Evolutionary conservation across 1,284 basidiomycete species (phyloP).

Genomic region (Pascua sp.): DNA sequence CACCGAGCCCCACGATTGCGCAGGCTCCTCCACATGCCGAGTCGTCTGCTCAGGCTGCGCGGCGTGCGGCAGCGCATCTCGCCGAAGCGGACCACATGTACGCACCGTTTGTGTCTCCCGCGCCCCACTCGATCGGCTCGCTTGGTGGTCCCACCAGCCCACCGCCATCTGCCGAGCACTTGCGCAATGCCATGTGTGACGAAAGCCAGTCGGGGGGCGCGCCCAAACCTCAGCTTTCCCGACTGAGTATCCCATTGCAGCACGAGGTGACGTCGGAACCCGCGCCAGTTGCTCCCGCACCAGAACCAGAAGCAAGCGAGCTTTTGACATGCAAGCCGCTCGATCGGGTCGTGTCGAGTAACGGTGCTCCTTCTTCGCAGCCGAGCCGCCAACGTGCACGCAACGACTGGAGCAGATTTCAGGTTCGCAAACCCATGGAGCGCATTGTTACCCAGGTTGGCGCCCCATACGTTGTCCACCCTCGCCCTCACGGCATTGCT

Average conservation of each 20-base stretch:
- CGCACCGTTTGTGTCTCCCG: slow-evolving; percentile 21
- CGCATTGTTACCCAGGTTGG: slow-evolving; percentile 17
- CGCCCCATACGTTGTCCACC: background rate
- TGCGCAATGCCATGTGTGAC: slow-evolving; percentile 14
- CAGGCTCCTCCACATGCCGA: slow-evolving; percentile 14
- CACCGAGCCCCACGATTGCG: slow-evolving; percentile 8
- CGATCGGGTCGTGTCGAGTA: slow-evolving; percentile 13
- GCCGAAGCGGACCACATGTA: slow-evolving; percentile 9
- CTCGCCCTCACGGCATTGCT: slow-evolving; percentile 2
- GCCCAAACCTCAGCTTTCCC: background rate
- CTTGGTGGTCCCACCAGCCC: slow-evolving; percentile 3
- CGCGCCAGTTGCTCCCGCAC: background rate
- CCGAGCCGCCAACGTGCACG: background rate
- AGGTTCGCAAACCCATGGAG: slow-evolving; percentile 15
- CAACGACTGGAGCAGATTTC: slow-evolving; percentile 10
- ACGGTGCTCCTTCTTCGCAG: background rate
- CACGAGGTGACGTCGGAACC: background rate
- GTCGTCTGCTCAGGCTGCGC: slow-evolving; percentile 14
- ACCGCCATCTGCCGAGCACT: slow-evolving; percentile 12
- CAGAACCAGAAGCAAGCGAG: slow-evolving; percentile 1
- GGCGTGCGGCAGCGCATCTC: slow-evolving; percentile 1
- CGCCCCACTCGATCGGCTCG: slow-evolving; percentile 3
- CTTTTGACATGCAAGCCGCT: slow-evolving; percentile 19
- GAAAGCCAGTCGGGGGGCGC: background rate
- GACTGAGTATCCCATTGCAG: background rate